phyloP scores from a whole-genome alignment of 2,329 filamentous ascomycete genomes.

The Exophiala viscosa region DNA sequence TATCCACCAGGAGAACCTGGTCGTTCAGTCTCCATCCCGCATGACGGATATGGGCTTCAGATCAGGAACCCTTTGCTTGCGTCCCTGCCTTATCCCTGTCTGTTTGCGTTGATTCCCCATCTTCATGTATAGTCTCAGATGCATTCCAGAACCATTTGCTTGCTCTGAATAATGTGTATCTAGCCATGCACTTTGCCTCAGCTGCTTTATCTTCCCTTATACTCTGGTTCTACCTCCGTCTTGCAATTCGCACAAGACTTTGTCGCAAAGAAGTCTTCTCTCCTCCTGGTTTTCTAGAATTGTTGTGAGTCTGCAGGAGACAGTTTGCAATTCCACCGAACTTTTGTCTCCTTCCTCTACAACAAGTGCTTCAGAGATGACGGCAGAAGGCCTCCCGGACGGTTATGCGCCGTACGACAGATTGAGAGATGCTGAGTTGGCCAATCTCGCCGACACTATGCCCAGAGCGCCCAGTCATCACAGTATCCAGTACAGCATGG shows the following conservation, averaged over 20 bases:
- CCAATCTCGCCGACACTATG: constrained; percentile 1
- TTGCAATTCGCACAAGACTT: constrained; percentile 1
- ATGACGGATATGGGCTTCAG: constrained; percentile 11
- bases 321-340: background rate
- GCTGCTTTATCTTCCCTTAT: constrained; percentile 3
- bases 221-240: background rate
- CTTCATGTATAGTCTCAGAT: constrained; percentile 11
- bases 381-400: constrained; percentile 3
- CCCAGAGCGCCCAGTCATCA: constrained; percentile 9
- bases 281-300: background rate
- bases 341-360: background rate
- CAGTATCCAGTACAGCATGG: constrained; percentile 2
- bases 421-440: constrained; percentile 2
- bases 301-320: background rate
- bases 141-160: constrained; percentile 11
- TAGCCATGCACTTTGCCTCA: constrained; percentile 5
- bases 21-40: constrained; percentile 7
- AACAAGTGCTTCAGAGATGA: background rate
- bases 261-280: background rate
- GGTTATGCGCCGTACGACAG: constrained; percentile 4
- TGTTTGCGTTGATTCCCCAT: constrained; percentile 26
- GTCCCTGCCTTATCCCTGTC: constrained; percentile 20
- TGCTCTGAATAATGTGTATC: constrained; percentile 16
- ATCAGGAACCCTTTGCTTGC: constrained; percentile 28
- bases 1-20: constrained; percentile 12